Percentiles rank a stretch among this genome's conserved stretches.
Conservation (phyloP, 164 flowering plant species). For the Santalum album region DNA sequence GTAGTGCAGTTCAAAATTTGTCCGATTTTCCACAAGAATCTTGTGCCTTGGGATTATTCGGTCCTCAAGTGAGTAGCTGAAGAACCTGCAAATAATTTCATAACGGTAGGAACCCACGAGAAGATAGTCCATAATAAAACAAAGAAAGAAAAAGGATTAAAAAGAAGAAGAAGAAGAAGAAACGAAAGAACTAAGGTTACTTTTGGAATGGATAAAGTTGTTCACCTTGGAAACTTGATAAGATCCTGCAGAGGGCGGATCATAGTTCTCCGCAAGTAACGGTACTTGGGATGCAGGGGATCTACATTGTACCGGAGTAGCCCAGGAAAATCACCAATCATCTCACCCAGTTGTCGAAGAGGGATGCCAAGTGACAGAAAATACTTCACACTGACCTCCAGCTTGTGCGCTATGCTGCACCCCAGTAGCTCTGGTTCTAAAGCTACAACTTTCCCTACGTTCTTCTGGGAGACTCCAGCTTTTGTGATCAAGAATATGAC, state of each 20-base stretch:
- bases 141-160: too few relatives aligned
- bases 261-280: conserved; percentile 76
- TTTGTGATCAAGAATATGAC: conserved; percentile 79
- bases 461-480: conserved; percentile 61
- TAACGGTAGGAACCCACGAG: too few relatives aligned
- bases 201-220: not conserved
- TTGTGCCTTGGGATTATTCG: conserved; percentile 80
- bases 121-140: too few relatives aligned
- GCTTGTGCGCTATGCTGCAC: conserved; percentile 63
- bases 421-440: conserved; percentile 86
- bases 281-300: conserved; percentile 78
- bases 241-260: conserved; percentile 75
- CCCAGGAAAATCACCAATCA: conserved; percentile 90
- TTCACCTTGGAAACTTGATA: conserved; percentile 88
- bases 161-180: too few relatives aligned
- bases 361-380: conserved; percentile 79
- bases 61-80: conserved; percentile 83
- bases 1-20: conserved; percentile 68
- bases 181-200: not conserved
- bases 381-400: conserved; percentile 73
- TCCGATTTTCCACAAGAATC: conserved; percentile 52
- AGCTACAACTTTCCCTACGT: conserved; percentile 83
- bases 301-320: conserved; percentile 73
- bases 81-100: conserved; percentile 44
- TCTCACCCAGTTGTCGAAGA: conserved; percentile 48